Evolutionary conservation across 2,329 filamentous ascomycete genomes (phyloP), one percentile per base, ranked within the genome.

Genomic region (Colletotrichum sp.): DNA sequence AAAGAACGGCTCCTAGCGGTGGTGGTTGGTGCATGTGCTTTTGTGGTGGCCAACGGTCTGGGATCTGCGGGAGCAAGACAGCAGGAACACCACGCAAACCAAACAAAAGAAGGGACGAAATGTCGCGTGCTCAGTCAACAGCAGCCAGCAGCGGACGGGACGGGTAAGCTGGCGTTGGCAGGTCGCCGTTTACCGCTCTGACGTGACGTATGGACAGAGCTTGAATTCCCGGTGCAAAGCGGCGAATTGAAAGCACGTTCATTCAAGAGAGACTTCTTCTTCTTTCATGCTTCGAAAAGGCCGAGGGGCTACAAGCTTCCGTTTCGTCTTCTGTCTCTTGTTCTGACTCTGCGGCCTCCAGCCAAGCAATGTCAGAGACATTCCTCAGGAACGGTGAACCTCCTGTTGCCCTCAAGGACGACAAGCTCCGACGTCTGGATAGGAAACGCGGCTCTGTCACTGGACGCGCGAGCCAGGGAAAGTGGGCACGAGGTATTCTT

Each of bases 111-210:
- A 43, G 67, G 55, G 70, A 73, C 34, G 64, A 59, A 48, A 64
- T 71, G 73, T 75, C 73, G 69, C 73, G 73, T 75, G 73, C 73
- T 68, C 73, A 28, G 24, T 28, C 18, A 21, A 52, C 30, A 32
- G 59, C 28, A n/a, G 28, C 13, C 18, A 61, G 52, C 26, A 21
- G 43, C 43, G 43, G 43, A 48, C 43, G 43, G 26, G 57, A 48
- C 36, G 57, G 34, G 34, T 43, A 61, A 12, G 55, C 24, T 67
- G 21, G 43, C 55, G 48, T 34, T 66, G 67, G 61, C 72, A 72
- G 72, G 67, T 55, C 39, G n/a, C 60, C 67, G 72, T 74, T 65
- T n/a, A 36, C 13, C 8, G 55, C 43, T 48, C 43, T 71, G 28
- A 59, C 57, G 55, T 75, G 69, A 67, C 69, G 69, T 68, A 39